phyloP scores from a whole-genome alignment of 208 protist species.

The Trypanosoma rangeli region DNA sequence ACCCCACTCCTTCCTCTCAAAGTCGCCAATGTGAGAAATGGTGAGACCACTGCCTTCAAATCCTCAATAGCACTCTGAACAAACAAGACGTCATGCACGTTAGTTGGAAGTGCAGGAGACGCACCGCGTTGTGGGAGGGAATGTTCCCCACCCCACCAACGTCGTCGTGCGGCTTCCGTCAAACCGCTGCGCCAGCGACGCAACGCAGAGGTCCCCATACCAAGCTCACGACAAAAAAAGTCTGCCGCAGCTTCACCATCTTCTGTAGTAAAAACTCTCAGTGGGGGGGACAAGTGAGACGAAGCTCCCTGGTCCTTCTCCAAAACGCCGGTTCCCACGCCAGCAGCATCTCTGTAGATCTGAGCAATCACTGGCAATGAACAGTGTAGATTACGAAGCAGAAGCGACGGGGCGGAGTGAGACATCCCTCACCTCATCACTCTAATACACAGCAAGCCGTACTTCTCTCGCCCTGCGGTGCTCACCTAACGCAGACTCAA shows the following conservation, averaged over 20 bases:
- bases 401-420: constrained; percentile 29
- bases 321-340: neutral
- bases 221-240: constrained; percentile 69
- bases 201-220: constrained; percentile 51
- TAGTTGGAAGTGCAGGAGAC: neutral
- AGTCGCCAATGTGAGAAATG: constrained; percentile 58
- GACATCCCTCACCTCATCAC: constrained; percentile 10
- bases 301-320: neutral
- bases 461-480: neutral
- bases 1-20: constrained; percentile 25
- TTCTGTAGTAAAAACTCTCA: constrained; percentile 26
- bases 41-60: constrained; percentile 56
- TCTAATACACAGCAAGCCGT: neutral
- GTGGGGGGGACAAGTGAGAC: constrained; percentile 19
- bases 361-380: constrained; percentile 50
- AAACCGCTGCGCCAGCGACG: constrained; percentile 47
- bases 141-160: constrained; percentile 29
- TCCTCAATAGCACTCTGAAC: constrained; percentile 38
- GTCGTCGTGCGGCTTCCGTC: constrained; percentile 15
- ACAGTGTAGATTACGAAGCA: constrained; percentile 65
- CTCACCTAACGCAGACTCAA: neutral
- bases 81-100: constrained; percentile 50
- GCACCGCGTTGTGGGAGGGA: neutral
- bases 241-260: constrained; percentile 50
- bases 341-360: constrained; percentile 32